Percentiles rank a stretch among this genome's conserved stretches.
Evolutionary conservation across 257 asterid genomes (phyloP).

Genomic region (Fraxinus anomala): DNA sequence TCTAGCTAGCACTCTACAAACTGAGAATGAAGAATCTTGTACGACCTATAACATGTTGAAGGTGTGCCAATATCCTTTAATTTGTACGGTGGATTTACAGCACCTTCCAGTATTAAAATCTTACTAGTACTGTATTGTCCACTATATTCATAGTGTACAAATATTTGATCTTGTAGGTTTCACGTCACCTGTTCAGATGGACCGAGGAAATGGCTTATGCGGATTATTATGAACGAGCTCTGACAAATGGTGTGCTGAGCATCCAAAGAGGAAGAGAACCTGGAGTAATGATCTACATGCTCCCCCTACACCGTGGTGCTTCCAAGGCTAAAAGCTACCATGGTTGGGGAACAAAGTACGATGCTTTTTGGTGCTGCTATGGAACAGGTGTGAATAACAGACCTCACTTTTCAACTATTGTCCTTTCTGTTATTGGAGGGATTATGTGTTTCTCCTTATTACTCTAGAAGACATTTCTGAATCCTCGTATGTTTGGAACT

Average conservation of each 20-base stretch:
- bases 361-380: conserved; percentile 94
- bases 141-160: too few relatives aligned
- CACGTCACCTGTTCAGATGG: conserved; percentile 85
- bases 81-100: not conserved
- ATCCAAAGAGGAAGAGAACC: conserved; percentile 91
- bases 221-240: conserved; percentile 84
- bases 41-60: conserved; percentile 95
- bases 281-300: conserved; percentile 92
- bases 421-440: not conserved
- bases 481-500: not conserved
- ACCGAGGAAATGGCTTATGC: conserved; percentile 86
- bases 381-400: conserved; percentile 70
- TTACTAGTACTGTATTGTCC: not conserved
- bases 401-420: not conserved
- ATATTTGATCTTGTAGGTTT: conserved; percentile 49
- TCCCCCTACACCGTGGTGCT: conserved; percentile 67
- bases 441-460: not conserved
- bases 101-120: not conserved
- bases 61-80: conserved; percentile 35
- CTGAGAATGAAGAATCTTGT: conserved; percentile 87
- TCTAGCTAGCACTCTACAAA: conserved; percentile 52
- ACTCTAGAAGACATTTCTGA: not conserved
- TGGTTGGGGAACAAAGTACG: conserved; percentile 71
- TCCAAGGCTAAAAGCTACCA: conserved; percentile 82
- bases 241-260: conserved; percentile 86